Percentiles rank a stretch among this genome's conserved stretches.
phyloP scores from a whole-genome alignment of 108 stramenopile species.

The Skeletonema marinoi region DNA sequence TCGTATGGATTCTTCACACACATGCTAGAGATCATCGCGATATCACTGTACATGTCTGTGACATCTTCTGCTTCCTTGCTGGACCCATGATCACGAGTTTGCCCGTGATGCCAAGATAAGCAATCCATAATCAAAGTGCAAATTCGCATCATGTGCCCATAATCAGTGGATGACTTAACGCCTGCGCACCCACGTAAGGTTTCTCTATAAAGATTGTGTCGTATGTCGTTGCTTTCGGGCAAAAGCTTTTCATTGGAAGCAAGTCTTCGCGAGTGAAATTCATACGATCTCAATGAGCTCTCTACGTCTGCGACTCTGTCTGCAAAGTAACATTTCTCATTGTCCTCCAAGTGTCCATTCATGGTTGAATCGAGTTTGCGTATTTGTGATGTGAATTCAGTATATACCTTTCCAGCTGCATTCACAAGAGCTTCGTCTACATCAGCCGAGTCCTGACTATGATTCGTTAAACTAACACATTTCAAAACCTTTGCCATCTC shows the following conservation, averaged over 20 bases:
- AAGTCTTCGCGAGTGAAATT: constrained; percentile 20
- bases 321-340: constrained; percentile 5
- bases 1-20: constrained; percentile 26
- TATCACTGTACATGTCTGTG: constrained; percentile 26
- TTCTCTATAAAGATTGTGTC: constrained; percentile 28
- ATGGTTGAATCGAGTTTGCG: constrained; percentile 29
- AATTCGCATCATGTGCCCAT: constrained; percentile 38
- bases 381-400: constrained; percentile 22
- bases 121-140: constrained; percentile 42
- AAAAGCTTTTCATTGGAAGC: not conserved
- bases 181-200: constrained; percentile 36
- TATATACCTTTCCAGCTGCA: constrained; percentile 21
- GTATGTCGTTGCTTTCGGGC: constrained; percentile 7
- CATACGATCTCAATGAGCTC: constrained; percentile 31
- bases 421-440: constrained; percentile 9
- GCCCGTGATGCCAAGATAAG: constrained; percentile 20
- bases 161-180: constrained; percentile 23
- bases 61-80: constrained; percentile 17
- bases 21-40: constrained; percentile 6
- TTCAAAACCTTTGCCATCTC: constrained; percentile 24
- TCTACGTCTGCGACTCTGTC: constrained; percentile 34
- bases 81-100: constrained; percentile 1
- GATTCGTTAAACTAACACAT: not conserved
- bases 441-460: not conserved
- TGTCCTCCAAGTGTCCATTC: not conserved